Evolutionary conservation across 192 early-diverging fungal species (phyloP).

Genomic region (Diversispora eburnea): DNA sequence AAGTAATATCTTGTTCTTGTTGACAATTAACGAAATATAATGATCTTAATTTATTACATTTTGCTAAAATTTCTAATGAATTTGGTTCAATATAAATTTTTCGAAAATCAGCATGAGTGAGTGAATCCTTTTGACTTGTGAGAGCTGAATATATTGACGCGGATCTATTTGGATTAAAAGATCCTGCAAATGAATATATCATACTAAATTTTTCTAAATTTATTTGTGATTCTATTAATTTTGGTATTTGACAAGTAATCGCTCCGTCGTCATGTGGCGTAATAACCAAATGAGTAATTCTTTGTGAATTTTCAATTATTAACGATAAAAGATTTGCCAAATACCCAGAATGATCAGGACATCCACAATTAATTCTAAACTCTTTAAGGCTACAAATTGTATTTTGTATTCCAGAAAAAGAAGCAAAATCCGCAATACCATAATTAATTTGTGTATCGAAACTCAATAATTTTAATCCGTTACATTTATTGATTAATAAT

Average conservation of each 20-base stretch:
- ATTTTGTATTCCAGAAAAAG: not conserved
- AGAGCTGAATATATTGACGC: slow-evolving; percentile 14
- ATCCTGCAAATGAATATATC: not conserved
- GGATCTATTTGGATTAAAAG: slow-evolving; percentile 8
- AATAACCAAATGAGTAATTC: not conserved
- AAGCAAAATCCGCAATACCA: not conserved
- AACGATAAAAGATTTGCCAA: not conserved
- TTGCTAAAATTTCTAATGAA: slow-evolving; percentile 16
- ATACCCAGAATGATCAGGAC: not conserved
- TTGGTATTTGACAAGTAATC: not conserved
- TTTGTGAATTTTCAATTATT: slow-evolving; percentile 12
- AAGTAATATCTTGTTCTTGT: slow-evolving; percentile 12
- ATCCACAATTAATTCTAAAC: not conserved
- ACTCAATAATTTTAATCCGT: slow-evolving; percentile 3
- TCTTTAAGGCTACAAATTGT: not conserved
- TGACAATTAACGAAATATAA: slow-evolving; percentile 18
- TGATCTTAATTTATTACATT: slow-evolving; percentile 17
- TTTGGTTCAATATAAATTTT: slow-evolving; percentile 1
- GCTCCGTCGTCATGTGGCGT: not conserved
- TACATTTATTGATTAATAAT: slow-evolving; percentile 17
- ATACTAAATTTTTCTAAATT: not conserved
- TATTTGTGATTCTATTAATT: slow-evolving; percentile 11
- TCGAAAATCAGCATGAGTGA: slow-evolving; percentile 9
- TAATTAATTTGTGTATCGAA: not conserved
- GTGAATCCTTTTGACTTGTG: not conserved